These are phyloP conservation scores for Ogataea haglerorum DNA, from an alignment of 805 yeast species.

Conservation along the genomic window DNA sequence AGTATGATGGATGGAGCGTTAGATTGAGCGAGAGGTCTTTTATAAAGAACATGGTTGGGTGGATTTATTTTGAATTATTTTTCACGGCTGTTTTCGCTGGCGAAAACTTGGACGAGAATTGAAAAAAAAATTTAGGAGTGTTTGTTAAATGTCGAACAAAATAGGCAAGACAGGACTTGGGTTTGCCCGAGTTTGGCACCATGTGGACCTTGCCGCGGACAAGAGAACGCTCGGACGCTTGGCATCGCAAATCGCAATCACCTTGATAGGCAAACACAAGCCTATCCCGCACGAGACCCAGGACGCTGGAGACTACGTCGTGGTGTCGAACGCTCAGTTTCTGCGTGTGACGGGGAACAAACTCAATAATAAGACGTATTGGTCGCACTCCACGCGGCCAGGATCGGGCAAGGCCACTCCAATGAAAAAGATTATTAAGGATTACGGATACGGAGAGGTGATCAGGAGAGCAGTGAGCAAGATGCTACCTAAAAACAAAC, in stretches of 20 bases:
- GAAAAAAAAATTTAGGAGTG: constrained; percentile 2
- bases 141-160: constrained; percentile 41
- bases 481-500: constrained; percentile 91
- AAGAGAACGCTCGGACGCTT: constrained; percentile 85
- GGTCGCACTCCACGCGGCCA: constrained; percentile 87
- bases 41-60: constrained; percentile 33
- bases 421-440: constrained; percentile 69
- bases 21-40: constrained; percentile 90
- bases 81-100: constrained; percentile 1
- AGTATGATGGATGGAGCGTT: constrained; percentile 94
- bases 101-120: constrained; percentile 3
- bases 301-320: constrained; percentile 96
- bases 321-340: constrained; percentile 86
- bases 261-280: constrained; percentile 95
- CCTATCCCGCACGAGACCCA: constrained; percentile 76
- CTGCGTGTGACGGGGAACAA: constrained; percentile 85
- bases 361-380: constrained; percentile 73
- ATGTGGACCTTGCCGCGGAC: constrained; percentile 85
- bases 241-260: constrained; percentile 83
- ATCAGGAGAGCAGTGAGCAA: constrained; percentile 86
- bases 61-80: neutral
- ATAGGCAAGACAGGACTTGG: constrained; percentile 40
- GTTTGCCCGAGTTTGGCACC: constrained; percentile 91
- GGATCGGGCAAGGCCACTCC: constrained; percentile 83
- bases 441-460: constrained; percentile 86